Percentiles rank a stretch among this genome's conserved stretches.
These are phyloP conservation scores for Ceratobasidium papillatum DNA, from an alignment of 1,284 basidiomycete species.

Conservation along the genomic window DNA sequence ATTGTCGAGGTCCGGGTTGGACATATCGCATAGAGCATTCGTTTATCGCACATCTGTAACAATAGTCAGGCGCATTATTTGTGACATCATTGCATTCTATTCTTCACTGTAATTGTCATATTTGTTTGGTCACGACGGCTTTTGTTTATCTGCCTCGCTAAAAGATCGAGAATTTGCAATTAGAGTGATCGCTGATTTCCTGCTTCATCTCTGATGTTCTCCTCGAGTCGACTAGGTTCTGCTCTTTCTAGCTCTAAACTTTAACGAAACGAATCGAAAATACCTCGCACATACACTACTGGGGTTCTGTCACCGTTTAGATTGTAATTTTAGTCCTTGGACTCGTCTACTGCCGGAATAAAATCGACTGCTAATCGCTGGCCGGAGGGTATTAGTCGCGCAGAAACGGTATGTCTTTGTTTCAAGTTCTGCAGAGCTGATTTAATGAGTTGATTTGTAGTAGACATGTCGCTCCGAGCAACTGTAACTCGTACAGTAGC, in stretches of 20 bases:
- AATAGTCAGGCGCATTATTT: too few relatives aligned
- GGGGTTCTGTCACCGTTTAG: too few relatives aligned
- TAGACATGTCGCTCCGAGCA: conserved; percentile 10
- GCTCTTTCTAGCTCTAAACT: background rate
- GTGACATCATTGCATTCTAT: background rate
- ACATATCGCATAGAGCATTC: too few relatives aligned
- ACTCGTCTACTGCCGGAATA: background rate
- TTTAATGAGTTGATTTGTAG: background rate
- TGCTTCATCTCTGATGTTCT: background rate
- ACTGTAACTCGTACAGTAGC: background rate
- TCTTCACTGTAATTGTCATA: background rate
- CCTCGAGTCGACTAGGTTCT: background rate
- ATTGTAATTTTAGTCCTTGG: background rate
- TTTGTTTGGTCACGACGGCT: background rate
- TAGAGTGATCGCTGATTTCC: background rate
- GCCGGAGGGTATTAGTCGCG: background rate
- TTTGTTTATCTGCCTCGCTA: background rate
- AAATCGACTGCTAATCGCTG: background rate
- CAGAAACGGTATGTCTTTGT: background rate
- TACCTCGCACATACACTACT: too few relatives aligned
- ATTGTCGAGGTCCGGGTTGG: background rate
- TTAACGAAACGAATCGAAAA: too few relatives aligned
- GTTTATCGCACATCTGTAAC: too few relatives aligned
- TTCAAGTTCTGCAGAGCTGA: background rate
- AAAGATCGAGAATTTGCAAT: conserved; percentile 4